Conservation (phyloP, 192 early-diverging fungal genomes). For the Kappamyces sp. region DNA sequence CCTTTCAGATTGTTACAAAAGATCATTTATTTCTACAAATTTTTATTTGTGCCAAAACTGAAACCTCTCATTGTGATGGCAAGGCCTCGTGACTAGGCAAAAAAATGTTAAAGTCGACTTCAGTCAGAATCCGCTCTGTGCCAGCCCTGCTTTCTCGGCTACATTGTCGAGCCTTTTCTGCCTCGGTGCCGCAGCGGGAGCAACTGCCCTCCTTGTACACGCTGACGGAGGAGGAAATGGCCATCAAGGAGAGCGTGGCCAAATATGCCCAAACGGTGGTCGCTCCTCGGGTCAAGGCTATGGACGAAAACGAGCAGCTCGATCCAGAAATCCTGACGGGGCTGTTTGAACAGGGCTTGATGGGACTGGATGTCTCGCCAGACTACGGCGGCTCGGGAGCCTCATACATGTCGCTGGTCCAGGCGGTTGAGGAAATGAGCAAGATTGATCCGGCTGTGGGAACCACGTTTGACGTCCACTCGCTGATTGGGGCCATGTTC, state of each 20-base stretch:
- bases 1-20: too few relatives aligned
- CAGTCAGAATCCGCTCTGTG: too few relatives aligned
- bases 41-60: too few relatives aligned
- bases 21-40: too few relatives aligned
- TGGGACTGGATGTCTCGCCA: constrained; percentile 83
- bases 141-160: too few relatives aligned
- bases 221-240: constrained; percentile 8
- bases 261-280: constrained; percentile 82
- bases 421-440: constrained; percentile 87
- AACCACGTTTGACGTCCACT: constrained; percentile 93
- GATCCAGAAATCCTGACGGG: constrained; percentile 76
- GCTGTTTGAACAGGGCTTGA: constrained; percentile 87
- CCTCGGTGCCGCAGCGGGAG: too few relatives aligned
- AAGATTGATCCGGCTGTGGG: constrained; percentile 90
- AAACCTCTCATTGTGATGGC: too few relatives aligned
- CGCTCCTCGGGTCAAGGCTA: constrained; percentile 75
- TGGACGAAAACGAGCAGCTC: constrained; percentile 88
- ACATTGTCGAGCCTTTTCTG: too few relatives aligned
- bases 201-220: constrained; percentile 8
- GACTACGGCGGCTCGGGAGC: constrained; percentile 75
- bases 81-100: too few relatives aligned
- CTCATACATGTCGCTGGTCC: constrained; percentile 77
- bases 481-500: constrained; percentile 89
- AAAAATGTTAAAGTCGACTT: too few relatives aligned
- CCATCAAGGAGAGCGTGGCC: constrained; percentile 46